Evolutionary conservation across 2,329 filamentous ascomycete species (phyloP).

Genomic region (Monilinia aucupariae): DNA sequence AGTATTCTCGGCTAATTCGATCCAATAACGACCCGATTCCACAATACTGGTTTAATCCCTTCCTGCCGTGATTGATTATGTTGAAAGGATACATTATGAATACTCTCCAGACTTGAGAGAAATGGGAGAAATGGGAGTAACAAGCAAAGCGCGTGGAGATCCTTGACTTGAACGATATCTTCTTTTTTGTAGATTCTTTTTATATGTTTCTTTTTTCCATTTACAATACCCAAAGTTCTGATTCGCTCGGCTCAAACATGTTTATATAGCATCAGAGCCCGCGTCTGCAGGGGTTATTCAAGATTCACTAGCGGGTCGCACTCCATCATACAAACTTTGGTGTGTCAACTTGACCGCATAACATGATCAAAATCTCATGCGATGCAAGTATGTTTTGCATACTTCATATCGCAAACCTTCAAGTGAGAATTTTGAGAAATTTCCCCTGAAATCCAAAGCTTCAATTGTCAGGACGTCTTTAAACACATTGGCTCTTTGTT

Average conservation of each 20-base stretch:
- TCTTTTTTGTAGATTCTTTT: too few species aligned
- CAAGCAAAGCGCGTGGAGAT: not conserved
- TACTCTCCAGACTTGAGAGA: conserved; percentile 58
- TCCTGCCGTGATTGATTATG: conserved; percentile 51
- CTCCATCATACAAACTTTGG: conserved; percentile 29
- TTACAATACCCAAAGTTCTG: not conserved
- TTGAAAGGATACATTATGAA: conserved; percentile 45
- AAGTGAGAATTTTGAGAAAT: not conserved
- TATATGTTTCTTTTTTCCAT: too few species aligned
- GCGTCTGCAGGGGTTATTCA: conserved; percentile 21
- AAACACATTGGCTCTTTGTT: not conserved
- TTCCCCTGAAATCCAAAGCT: not conserved
- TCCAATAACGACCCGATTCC: conserved; percentile 43
- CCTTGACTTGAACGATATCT: too few species aligned
- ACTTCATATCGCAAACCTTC: conserved; percentile 17
- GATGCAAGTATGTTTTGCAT: conserved; percentile 34
- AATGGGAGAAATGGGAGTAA: conserved; percentile 44
- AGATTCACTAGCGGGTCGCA: conserved; percentile 27
- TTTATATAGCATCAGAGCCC: conserved; percentile 11
- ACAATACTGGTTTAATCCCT: conserved; percentile 42
- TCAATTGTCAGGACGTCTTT: not conserved
- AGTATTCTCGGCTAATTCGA: not conserved
- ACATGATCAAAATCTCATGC: conserved; percentile 31
- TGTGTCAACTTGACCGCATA: conserved; percentile 30
- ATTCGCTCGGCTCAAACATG: not conserved